Percentiles rank a stretch among this genome's conserved stretches.
Conservation (phyloP, 176 grass and related monocot genomes). For the Oryza coarctata region DNA sequence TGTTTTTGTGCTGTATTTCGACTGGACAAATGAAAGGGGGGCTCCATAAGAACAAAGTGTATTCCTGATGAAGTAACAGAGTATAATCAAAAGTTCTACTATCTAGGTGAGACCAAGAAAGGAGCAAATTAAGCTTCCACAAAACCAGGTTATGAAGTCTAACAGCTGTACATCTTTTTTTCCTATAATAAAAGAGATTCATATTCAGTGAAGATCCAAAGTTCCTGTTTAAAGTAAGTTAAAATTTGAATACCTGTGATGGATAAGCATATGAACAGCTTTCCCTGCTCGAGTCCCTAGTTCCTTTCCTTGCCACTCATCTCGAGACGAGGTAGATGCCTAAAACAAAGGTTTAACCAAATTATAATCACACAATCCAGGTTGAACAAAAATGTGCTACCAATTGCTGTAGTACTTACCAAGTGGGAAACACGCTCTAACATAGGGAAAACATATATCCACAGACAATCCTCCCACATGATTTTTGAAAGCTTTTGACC, state of each 20-base stretch:
- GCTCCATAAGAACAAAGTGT: neutral
- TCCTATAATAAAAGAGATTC: neutral
- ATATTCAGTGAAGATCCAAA: slow-evolving; percentile 12
- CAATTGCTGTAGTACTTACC: slow-evolving; percentile 54
- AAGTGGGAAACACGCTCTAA: slow-evolving; percentile 90
- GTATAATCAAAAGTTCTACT: neutral
- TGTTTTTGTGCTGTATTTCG: slow-evolving; percentile 97
- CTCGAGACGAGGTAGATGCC: slow-evolving; percentile 91
- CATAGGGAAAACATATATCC: slow-evolving; percentile 94
- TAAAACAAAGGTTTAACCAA: slow-evolving; percentile 43
- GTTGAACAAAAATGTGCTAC: slow-evolving; percentile 3
- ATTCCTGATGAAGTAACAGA: slow-evolving; percentile 6
- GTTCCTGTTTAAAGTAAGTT: slow-evolving; percentile 1
- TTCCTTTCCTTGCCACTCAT: slow-evolving; percentile 99
- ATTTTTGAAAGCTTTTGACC: slow-evolving; percentile 87
- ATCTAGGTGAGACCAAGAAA: neutral
- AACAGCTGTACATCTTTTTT: neutral
- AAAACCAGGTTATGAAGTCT: neutral
- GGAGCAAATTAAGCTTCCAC: neutral
- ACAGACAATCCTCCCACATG: slow-evolving; percentile 97
- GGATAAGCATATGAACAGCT: slow-evolving; percentile 99
- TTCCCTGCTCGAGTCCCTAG: slow-evolving; percentile 91
- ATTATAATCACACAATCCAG: slow-evolving; percentile 36
- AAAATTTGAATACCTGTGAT: slow-evolving; percentile 71
- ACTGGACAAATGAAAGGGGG: slow-evolving; percentile 44